A percentile compares a stretch with the other conserved stretches of the same genome.
phyloP scores from a whole-genome alignment of 1,139 yeast species.

The Komagataea norvegica region DNA sequence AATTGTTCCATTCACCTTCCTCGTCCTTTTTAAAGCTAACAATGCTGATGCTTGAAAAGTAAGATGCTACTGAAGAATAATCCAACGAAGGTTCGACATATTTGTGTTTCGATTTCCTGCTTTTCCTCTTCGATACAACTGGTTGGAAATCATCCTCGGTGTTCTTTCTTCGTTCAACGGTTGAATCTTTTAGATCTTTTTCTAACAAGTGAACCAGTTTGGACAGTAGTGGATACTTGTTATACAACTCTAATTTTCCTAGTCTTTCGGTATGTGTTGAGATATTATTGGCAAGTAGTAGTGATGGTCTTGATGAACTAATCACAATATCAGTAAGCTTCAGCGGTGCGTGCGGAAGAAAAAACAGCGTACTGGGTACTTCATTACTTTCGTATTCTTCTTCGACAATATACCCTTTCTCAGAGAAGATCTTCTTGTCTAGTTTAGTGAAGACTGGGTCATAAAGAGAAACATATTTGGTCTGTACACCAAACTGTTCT shows the following conservation, averaged over 20 bases:
- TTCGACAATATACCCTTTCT: constrained; percentile 24
- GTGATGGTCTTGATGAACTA: constrained; percentile 31
- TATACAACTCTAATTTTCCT: constrained; percentile 37
- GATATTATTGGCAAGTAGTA: constrained; percentile 46
- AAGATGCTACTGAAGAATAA: constrained; percentile 34
- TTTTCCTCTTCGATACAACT: constrained; percentile 27
- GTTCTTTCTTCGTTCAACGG: not conserved
- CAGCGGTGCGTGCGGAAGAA: constrained; percentile 74
- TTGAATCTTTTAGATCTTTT: not conserved
- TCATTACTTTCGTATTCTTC: constrained; percentile 11
- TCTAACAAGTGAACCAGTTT: constrained; percentile 33
- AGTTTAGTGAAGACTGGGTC: constrained; percentile 56
- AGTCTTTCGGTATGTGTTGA: constrained; percentile 49
- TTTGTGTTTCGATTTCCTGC: constrained; percentile 29
- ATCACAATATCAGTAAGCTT: constrained; percentile 47
- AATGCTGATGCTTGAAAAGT: constrained; percentile 31
- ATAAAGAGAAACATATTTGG: constrained; percentile 41
- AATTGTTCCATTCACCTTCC: constrained; percentile 44
- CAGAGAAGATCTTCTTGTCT: constrained; percentile 37
- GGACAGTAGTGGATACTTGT: constrained; percentile 40
- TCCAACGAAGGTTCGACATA: constrained; percentile 34
- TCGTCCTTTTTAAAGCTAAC: constrained; percentile 24
- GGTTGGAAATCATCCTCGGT: constrained; percentile 27
- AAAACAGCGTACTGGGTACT: constrained; percentile 41
- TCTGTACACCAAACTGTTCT: constrained; percentile 23